phyloP scores from a whole-genome alignment of 768 basidiomycete genomes.

The Mycena metata region DNA sequence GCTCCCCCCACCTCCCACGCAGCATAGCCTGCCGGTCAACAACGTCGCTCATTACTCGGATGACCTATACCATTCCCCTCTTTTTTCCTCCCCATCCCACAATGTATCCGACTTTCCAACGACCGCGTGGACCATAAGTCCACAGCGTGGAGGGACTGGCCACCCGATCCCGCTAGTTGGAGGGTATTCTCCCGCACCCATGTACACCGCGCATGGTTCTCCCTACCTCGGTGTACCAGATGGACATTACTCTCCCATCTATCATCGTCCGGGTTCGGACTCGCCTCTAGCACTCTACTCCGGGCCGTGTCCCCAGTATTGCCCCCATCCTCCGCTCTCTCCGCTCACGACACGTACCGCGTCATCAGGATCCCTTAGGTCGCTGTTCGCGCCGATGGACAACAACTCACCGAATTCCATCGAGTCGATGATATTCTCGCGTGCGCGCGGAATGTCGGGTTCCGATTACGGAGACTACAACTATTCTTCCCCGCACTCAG shows the following conservation, averaged over 20 bases:
- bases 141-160: neutral
- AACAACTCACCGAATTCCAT: conserved; percentile 6
- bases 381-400: conserved; percentile 16
- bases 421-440: neutral
- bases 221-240: conserved; percentile 7
- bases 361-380: conserved; percentile 18
- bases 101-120: conserved; percentile 10
- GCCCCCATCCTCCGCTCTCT: conserved; percentile 2
- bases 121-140: conserved; percentile 5
- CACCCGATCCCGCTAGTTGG: conserved; percentile 11
- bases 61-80: neutral
- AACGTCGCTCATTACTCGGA: conserved; percentile 15
- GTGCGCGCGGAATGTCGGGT: neutral
- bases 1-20: conserved; percentile 19
- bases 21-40: conserved; percentile 18
- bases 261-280: conserved; percentile 15
- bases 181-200: conserved; percentile 7
- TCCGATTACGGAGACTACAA: conserved; percentile 16
- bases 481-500: conserved; percentile 23
- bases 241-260: conserved; percentile 7
- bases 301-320: conserved; percentile 1
- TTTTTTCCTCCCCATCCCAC: conserved; percentile 14
- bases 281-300: conserved; percentile 21
- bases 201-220: conserved; percentile 20
- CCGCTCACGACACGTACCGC: conserved; percentile 2